Evolutionary conservation across 2,329 filamentous ascomycete species (phyloP).

Genomic region (Metarhizium anisopliae): DNA sequence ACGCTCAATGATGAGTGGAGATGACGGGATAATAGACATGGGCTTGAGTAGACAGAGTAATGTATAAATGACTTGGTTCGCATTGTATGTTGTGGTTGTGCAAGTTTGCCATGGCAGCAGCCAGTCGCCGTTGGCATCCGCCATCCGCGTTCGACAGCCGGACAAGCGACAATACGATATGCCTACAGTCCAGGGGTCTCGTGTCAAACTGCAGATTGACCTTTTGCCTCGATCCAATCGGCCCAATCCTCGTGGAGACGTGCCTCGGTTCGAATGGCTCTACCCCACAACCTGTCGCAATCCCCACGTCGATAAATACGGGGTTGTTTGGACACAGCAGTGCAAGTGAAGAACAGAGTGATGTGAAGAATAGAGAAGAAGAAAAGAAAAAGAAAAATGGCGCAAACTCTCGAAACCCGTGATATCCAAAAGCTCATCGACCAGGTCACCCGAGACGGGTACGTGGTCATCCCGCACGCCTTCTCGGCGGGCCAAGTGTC

Average conservation of each 20-base stretch:
- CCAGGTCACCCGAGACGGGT: constrained; percentile 19
- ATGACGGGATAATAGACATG: not conserved
- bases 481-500: constrained; percentile 21
- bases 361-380: no score
- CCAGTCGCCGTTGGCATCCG: no score
- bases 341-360: no score
- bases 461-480: constrained; percentile 24
- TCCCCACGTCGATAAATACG: no score
- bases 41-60: no score
- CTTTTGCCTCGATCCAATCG: not conserved
- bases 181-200: no score
- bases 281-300: not conserved
- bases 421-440: constrained; percentile 7
- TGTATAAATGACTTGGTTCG: not conserved
- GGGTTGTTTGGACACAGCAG: no score
- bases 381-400: not conserved
- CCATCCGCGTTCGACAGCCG: no score
- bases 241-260: not conserved
- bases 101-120: no score
- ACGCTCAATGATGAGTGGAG: constrained; percentile 3
- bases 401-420: not conserved
- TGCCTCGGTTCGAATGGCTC: not conserved
- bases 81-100: no score
- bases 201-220: no score
- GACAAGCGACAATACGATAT: no score